Conservation (phyloP, 2,329 filamentous ascomycete genomes). For the Mycosphaerella arachidis region DNA sequence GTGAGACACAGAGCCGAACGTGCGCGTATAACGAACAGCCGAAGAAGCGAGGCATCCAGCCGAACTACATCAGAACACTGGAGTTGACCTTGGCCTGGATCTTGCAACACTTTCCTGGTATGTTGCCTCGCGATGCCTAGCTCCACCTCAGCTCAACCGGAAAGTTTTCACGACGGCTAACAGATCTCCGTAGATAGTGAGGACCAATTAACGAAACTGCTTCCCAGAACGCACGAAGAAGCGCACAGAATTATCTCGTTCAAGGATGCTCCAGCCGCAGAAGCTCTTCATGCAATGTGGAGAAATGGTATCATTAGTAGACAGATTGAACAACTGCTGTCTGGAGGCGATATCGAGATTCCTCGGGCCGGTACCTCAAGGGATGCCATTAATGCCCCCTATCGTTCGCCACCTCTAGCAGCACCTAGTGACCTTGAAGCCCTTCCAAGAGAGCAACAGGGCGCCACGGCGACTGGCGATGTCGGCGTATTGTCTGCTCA, state of each 20-base stretch:
- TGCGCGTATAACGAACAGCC: slow-evolving; percentile 70
- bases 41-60: slow-evolving; percentile 73
- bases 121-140: slow-evolving; percentile 22
- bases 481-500: not conserved
- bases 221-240: slow-evolving; percentile 43
- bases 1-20: slow-evolving; percentile 56
- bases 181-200: slow-evolving; percentile 40
- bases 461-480: not conserved
- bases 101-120: slow-evolving; percentile 53
- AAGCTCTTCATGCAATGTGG: slow-evolving; percentile 59
- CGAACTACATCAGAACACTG: slow-evolving; percentile 72
- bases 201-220: slow-evolving; percentile 51
- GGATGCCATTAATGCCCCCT: not conserved
- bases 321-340: slow-evolving; percentile 60
- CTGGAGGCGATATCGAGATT: slow-evolving; percentile 35
- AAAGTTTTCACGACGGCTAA: no score
- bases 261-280: slow-evolving; percentile 50
- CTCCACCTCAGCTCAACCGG: no score
- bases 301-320: slow-evolving; percentile 57
- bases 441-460: slow-evolving; percentile 1
- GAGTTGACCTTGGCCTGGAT: slow-evolving; percentile 65
- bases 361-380: slow-evolving; percentile 1
- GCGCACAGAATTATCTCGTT: slow-evolving; percentile 48
- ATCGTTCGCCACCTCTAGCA: slow-evolving; percentile 20
- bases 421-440: slow-evolving; percentile 13